Base-by-base conservation (phyloP, 805 yeast species). In the Teunomyces panamensis region DNA sequence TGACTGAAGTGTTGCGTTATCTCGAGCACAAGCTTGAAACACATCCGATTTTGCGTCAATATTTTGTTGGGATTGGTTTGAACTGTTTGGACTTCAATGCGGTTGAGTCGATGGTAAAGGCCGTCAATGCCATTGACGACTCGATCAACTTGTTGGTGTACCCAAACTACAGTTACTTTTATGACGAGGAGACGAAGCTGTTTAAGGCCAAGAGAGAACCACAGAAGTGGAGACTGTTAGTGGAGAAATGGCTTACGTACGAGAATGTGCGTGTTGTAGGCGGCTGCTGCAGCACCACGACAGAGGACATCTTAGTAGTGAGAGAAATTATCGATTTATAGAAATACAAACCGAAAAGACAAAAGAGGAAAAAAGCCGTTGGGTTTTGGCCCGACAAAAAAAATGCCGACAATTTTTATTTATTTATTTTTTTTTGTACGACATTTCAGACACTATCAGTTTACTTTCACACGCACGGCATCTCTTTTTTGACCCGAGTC, bases 161-260 rank as follows among this genome's bases (percentile, higher is more conserved):
- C 60, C 95, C 96, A 8, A 88, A 88, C 63, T 80, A 87, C 39
- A 94, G 94, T 1, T 89, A 84, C 57, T 61, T 70, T 7, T 85
- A 83, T 58, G 81, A 83, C 55, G 78, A 75, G 29, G 54, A 55
- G 6, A 68, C 68, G 9, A 73, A 77, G 49, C 53, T 62, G 42
- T 63, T 56, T 47, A 52, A 46, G 33, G 56, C 60, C 28, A 45
- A 50, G n/a, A 50, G 56, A 46, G 54, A 46, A 27, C 56, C 59
- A 26, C 45, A 49, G 10, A 51, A 56, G 45, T 75, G 86, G 78
- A 63, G 59, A 2, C 53, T 60, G 3, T 64, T 68, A 20, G 74
- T 74, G 2, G 46, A 56, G 27, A 58, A 62, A 14, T 79, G 85
- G 79, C 51, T 67, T 16, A 44, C 54, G 0, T 58, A 60, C 6